Base-by-base conservation (phyloP, 805 yeast genomes). In the Pichia insulana region DNA sequence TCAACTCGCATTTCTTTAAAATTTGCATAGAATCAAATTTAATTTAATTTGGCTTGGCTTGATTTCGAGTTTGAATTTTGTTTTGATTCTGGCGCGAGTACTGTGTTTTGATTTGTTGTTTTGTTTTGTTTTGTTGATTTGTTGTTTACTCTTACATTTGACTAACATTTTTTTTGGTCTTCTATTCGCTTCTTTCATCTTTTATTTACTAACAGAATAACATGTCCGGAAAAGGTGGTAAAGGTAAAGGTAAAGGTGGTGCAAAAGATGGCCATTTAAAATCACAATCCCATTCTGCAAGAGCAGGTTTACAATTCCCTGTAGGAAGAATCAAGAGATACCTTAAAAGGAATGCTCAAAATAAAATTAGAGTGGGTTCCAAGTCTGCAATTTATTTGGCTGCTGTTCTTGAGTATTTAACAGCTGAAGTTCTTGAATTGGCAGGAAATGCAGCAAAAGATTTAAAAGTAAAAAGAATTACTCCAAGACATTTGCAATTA, bases 381-480 rank as follows among this genome's bases (percentile, higher is more conserved):
- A 64, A 64, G 42, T 51, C 96, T 34, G 97, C 99, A 39, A 90
- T 90, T 50, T 90, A 90, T 65, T 73, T 90, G 52, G 89, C 97
- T 43, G 96, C 97, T 17, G 97, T 90, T 35, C 76, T 90, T 53
- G 97, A 90, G 67, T 90, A 90, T 69, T 72, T 90, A 60, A 88
- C 97, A 42, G 97, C 97, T 31, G 97, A 90, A 72, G 95, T 90
- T 39, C 75, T 90, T 58, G 97, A 90, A 71, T 74, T 90, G 74
- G 97, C 97, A 45, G 97, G 97, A 68, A 90, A 90, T 63, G 97
- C 97, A 30, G 97, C 97, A 36, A 88, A 90, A 65, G 97, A 90
- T 61, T 73, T 87, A 63, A 85, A 86, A 64, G 92, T 87, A 54
- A 88, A 89, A 69, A 87, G 97, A 81, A 89, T 89, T 63, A 88